Evolutionary conservation across 1,284 basidiomycete species (phyloP), one percentile per base, ranked within the genome.

Genomic region (Cutaneotrichosporon daszewskae): DNA sequence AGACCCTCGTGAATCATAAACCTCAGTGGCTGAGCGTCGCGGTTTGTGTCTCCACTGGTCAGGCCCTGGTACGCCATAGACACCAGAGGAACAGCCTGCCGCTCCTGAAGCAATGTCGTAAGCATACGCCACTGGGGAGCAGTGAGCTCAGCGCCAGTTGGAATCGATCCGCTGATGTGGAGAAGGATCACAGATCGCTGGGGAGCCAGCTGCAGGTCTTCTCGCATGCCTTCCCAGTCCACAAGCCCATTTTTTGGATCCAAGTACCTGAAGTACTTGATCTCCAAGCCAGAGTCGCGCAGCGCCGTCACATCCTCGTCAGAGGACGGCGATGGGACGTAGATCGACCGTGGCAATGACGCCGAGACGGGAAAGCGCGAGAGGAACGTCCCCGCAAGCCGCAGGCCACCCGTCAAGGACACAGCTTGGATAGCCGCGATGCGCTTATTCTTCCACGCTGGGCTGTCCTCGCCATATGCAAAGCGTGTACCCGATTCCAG

Each of bases 91-190:
- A 70, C 64, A 26, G 68, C 51, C 38, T 61, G 57, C 16, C 61
- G 60, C 45, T 62, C 53, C 55, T 64, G 55, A 11, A 70, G 37
- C 19, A 69, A 50, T 1, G 62, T 54, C 1, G 60, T 63, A 57
- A 97, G 80, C 53, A 78, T 69, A 54, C 80, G 75, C 94, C 94
- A 98, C 66, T 98, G 87, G 52, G 86, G 85, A 38, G 74, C 72
- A 20, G 87, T 92, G 24, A 92, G 87, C 72, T 98, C 94, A 8
- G 95, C 88, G 3, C 94, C 91, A 0, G 92, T 96, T 4, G 94
- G 94, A 63, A 94, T 92, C 69, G 94, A 92, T 31, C 94, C 94
- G 67, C 91, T 92, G 8, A 88, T 87, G 62, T 95, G 89, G 33
- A 98, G 69, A 52, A 98, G 73, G 68, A 97, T 85, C 37, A 91